Percentiles rank a stretch among this genome's conserved stretches.
Conservation (phyloP, 306 rosid species). For the Herpetospermum pedunculosum region DNA sequence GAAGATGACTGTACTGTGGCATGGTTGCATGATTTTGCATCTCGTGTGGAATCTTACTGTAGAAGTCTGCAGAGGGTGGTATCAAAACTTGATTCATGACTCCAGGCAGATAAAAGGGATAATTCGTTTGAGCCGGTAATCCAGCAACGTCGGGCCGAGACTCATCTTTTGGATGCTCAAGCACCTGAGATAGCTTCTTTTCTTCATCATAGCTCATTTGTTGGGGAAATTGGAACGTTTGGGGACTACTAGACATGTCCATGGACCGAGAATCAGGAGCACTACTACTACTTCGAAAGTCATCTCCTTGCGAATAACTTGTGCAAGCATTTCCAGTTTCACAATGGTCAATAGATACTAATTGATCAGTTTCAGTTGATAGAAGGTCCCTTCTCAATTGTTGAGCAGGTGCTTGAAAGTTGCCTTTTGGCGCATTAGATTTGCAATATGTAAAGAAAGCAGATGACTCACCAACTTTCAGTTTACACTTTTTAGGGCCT, state of each 20-base stretch:
- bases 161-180: conserved; percentile 18
- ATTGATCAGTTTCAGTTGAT: conserved; percentile 24
- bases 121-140: conserved; percentile 39
- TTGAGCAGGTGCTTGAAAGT: conserved; percentile 33
- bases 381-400: conserved; percentile 23
- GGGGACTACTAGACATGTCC: conserved; percentile 74
- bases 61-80: conserved; percentile 44
- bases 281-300: conserved; percentile 50
- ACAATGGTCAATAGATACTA: conserved; percentile 24
- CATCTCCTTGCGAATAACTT: conserved; percentile 47
- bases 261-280: conserved; percentile 62
- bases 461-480: conserved; percentile 83
- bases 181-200: conserved; percentile 25
- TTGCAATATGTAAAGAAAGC: conserved; percentile 87
- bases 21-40: conserved; percentile 44
- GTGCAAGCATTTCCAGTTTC: conserved; percentile 52
- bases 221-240: conserved; percentile 37
- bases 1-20: conserved; percentile 55
- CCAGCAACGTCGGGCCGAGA: conserved; percentile 31
- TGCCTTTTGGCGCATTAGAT: conserved; percentile 29
- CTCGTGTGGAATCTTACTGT: conserved; percentile 51
- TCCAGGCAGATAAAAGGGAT: conserved; percentile 61
- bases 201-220: conserved; percentile 37
- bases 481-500: conserved; percentile 70
- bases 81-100: conserved; percentile 53